A percentile compares a stretch with the other conserved stretches of the same genome.
phyloP scores from a whole-genome alignment of 306 rosid species.

The Begonia masoniana region DNA sequence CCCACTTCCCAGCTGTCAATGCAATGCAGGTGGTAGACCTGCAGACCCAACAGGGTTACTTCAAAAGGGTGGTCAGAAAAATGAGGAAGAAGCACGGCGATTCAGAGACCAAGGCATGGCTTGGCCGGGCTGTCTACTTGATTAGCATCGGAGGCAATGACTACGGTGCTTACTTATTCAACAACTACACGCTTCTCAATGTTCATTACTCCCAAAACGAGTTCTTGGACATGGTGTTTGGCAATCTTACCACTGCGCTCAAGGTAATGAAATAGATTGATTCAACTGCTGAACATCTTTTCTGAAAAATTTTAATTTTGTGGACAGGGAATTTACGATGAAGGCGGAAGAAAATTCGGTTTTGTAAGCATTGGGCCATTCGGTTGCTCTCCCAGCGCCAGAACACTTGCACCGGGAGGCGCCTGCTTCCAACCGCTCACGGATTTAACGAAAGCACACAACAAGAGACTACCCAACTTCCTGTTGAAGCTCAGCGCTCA shows the following conservation, averaged over 20 bases:
- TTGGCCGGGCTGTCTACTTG: constrained; percentile 37
- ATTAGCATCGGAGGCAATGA: constrained; percentile 29
- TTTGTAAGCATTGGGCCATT: constrained; percentile 11
- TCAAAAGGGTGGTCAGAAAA: constrained; percentile 19
- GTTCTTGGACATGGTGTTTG: constrained; percentile 24
- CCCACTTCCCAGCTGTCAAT: neutral
- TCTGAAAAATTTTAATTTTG: neutral
- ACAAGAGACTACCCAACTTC: neutral
- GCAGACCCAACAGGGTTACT: constrained; percentile 24
- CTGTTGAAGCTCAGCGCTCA: neutral
- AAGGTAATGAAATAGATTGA: constrained; percentile 10
- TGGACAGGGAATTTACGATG: constrained; percentile 23
- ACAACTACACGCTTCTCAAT: constrained; percentile 1
- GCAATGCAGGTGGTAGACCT: constrained; percentile 25
- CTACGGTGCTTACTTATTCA: constrained; percentile 7
- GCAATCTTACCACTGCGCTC: constrained; percentile 23
- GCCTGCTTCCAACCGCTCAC: constrained; percentile 18
- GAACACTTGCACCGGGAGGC: constrained; percentile 8
- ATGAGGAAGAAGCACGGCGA: constrained; percentile 22
- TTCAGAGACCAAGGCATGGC: constrained; percentile 11
- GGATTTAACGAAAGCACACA: neutral
- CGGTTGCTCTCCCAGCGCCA: constrained; percentile 21
- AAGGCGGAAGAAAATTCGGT: constrained; percentile 49
- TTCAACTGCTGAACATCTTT: neutral
- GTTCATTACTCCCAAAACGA: constrained; percentile 13